Conservation (phyloP, 768 basidiomycete species). For the Coprinopsis cinerea region DNA sequence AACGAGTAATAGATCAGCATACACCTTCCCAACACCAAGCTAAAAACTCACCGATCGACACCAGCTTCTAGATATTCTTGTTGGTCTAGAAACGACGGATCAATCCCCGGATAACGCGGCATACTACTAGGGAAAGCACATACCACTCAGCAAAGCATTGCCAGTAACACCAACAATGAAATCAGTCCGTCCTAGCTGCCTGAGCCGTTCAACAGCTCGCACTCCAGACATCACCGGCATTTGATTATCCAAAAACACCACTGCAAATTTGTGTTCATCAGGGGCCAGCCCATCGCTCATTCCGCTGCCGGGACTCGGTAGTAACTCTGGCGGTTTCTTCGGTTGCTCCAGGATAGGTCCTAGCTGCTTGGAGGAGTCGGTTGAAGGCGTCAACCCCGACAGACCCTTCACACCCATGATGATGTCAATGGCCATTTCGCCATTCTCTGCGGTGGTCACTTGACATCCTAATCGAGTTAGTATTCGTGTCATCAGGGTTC, state of each 20-base stretch:
- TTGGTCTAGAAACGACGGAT: slow-evolving; percentile 46
- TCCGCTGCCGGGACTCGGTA: slow-evolving; percentile 9
- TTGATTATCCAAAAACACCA: slow-evolving; percentile 64
- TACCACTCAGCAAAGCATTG: slow-evolving; percentile 47
- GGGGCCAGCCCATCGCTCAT: slow-evolving; percentile 12
- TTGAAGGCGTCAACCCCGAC: slow-evolving; percentile 30
- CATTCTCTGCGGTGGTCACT: slow-evolving; percentile 82
- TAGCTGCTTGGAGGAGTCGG: slow-evolving; percentile 25
- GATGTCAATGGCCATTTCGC: slow-evolving; percentile 69
- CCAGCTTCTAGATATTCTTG: slow-evolving; percentile 72
- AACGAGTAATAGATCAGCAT: slow-evolving; percentile 11
- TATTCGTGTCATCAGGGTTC: slow-evolving; percentile 75
- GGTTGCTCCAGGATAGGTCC: slow-evolving; percentile 36
- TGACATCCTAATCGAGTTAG: slow-evolving; percentile 72
- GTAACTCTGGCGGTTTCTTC: slow-evolving; percentile 7
- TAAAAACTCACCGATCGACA: slow-evolving; percentile 56
- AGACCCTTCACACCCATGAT: slow-evolving; percentile 41
- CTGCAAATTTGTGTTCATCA: slow-evolving; percentile 36
- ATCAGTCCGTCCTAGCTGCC: slow-evolving; percentile 60
- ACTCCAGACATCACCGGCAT: slow-evolving; percentile 81
- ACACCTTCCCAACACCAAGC: slow-evolving; percentile 1
- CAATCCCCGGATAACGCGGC: slow-evolving; percentile 3
- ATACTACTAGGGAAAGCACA: slow-evolving; percentile 14
- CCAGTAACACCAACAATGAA: slow-evolving; percentile 83
- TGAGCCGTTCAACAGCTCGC: slow-evolving; percentile 56